These are phyloP conservation scores for Filobasidium wieringae DNA, from an alignment of 768 basidiomycete genomes.

Conservation along the genomic window DNA sequence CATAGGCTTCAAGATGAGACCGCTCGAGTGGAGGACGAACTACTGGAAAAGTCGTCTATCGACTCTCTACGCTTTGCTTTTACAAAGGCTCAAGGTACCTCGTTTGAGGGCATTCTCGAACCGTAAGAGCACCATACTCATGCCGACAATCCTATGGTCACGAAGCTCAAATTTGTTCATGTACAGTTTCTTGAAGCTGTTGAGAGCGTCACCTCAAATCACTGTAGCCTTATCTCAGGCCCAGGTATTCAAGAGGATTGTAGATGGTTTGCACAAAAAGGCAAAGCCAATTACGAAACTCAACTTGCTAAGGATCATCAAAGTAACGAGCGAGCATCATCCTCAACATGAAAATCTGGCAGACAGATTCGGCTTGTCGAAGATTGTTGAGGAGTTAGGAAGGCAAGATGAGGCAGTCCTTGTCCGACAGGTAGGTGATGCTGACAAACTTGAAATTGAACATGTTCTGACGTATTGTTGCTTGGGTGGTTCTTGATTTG, in stretches of 20 bases:
- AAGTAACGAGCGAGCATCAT: constrained; percentile 76
- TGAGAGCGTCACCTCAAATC: constrained; percentile 61
- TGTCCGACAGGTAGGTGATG: constrained; percentile 56
- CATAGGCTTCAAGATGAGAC: constrained; percentile 88
- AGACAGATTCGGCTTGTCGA: constrained; percentile 66
- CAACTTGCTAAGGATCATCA: constrained; percentile 72
- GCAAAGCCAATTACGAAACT: constrained; percentile 79
- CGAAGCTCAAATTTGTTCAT: background rate
- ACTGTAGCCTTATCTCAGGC: constrained; percentile 68
- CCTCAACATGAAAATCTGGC: constrained; percentile 73
- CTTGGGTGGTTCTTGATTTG: background rate
- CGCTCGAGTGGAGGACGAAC: constrained; percentile 77
- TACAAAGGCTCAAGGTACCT: constrained; percentile 26
- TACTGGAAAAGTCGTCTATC: constrained; percentile 66
- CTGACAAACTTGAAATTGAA: too few relatives aligned
- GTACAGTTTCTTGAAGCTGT: constrained; percentile 63
- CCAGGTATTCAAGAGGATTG: constrained; percentile 73
- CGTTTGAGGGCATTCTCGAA: constrained; percentile 35
- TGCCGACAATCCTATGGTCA: too few relatives aligned
- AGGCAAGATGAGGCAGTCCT: constrained; percentile 80
- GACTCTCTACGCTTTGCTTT: constrained; percentile 81
- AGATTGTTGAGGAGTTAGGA: constrained; percentile 67
- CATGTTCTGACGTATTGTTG: background rate
- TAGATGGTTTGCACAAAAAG: constrained; percentile 61
- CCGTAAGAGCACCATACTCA: constrained; percentile 25